These are phyloP conservation scores for Solanum corneliomulleri DNA, from an alignment of 257 asterid genomes.

Conservation along the genomic window DNA sequence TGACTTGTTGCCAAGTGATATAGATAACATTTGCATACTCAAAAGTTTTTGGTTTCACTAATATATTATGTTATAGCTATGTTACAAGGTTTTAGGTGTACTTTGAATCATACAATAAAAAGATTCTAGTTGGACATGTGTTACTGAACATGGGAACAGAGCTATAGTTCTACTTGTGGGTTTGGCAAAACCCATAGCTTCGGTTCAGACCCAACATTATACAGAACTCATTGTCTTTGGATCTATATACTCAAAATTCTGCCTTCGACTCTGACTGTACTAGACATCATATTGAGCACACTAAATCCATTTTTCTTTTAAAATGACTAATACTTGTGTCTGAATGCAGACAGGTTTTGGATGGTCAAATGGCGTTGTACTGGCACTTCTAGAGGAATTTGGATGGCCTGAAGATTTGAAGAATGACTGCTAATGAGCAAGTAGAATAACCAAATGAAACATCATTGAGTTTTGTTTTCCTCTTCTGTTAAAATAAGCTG, in stretches of 20 bases:
- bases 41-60: background rate
- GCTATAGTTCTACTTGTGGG: background rate
- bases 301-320: background rate
- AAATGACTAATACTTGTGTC: background rate
- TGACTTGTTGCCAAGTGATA: background rate
- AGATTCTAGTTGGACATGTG: background rate
- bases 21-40: background rate
- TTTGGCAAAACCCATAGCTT: background rate
- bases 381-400: conserved; percentile 81
- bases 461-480: background rate
- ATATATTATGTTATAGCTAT: background rate
- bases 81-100: background rate
- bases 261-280: background rate
- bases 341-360: conserved; percentile 85
- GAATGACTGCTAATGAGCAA: conserved; percentile 28
- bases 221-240: background rate
- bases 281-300: background rate
- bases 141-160: background rate
- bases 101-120: background rate
- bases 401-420: conserved; percentile 64
- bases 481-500: background rate
- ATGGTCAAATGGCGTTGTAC: conserved; percentile 88
- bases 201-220: background rate
- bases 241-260: background rate
- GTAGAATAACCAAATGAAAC: background rate